Conservation (phyloP, 2,329 filamentous ascomycete species). For the Aureobasidium uvarum region DNA sequence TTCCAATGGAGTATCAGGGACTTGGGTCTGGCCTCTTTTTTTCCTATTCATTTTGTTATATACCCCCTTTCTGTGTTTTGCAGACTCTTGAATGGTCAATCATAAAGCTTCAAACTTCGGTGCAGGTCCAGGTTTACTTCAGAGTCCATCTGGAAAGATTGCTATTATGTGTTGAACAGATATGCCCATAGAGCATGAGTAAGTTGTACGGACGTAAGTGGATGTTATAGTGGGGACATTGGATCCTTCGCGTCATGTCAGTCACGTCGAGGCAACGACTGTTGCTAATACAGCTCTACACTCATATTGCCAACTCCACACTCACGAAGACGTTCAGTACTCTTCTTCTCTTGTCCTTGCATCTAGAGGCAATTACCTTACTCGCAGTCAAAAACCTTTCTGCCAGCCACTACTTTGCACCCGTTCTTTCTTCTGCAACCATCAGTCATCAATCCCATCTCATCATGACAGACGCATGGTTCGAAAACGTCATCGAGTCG, state of each 20-base stretch:
- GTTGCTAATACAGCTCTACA: neutral
- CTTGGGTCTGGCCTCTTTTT: slow-evolving; percentile 1
- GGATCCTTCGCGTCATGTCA: neutral
- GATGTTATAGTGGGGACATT: neutral
- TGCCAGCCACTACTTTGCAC: too few species aligned
- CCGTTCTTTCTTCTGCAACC: too few species aligned
- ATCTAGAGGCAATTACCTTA: neutral
- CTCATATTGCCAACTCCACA: neutral
- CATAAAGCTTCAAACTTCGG: neutral
- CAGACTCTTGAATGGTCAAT: slow-evolving; percentile 3
- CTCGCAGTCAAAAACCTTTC: too few species aligned
- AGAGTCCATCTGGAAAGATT: neutral
- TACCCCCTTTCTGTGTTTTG: neutral
- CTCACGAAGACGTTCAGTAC: neutral
- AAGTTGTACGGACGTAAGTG: neutral
- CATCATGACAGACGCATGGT: neutral
- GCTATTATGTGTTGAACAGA: neutral
- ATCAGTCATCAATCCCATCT: too few species aligned
- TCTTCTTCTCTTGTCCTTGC: neutral
- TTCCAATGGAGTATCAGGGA: neutral
- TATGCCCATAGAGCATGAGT: neutral
- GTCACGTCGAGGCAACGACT: neutral
- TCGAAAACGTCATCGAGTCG: neutral
- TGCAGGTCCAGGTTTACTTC: neutral
- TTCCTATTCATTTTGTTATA: neutral